phyloP scores from a whole-genome alignment of 176 grass and related monocot species.

The Ensete ventricosum region DNA sequence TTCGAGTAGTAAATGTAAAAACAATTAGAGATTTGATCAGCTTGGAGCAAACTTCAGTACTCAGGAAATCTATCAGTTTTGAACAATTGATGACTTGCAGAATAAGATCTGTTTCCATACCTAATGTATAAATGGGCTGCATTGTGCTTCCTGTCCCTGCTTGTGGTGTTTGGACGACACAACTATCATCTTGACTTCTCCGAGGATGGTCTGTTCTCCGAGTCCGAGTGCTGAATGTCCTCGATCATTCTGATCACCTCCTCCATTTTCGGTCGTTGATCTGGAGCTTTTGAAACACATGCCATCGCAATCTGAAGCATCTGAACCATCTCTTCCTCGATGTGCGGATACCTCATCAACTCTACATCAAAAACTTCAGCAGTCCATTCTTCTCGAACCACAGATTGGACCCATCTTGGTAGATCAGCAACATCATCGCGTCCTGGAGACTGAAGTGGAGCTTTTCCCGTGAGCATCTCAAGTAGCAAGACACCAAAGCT shows the following conservation, averaged over 20 bases:
- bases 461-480: constrained; percentile 87
- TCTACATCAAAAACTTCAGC: constrained; percentile 85
- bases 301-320: constrained; percentile 93
- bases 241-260: constrained; percentile 67
- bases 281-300: constrained; percentile 38
- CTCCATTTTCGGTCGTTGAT: constrained; percentile 78
- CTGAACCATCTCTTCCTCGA: constrained; percentile 94
- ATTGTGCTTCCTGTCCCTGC: neutral
- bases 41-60: neutral
- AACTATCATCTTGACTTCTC: constrained; percentile 29
- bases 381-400: constrained; percentile 94
- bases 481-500: constrained; percentile 87
- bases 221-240: constrained; percentile 45
- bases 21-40: neutral
- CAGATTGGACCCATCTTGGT: constrained; percentile 78
- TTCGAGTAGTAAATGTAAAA: neutral
- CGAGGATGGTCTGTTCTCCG: constrained; percentile 40
- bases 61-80: neutral
- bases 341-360: constrained; percentile 53
- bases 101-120: neutral
- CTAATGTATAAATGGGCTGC: neutral
- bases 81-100: neutral
- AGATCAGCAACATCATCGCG: constrained; percentile 52
- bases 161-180: neutral
- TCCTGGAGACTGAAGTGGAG: constrained; percentile 58